Percentiles rank a stretch among this genome's conserved stretches.
These are phyloP conservation scores for Ceratobasidium sp. DNA, from an alignment of 1,284 basidiomycete species.

Conservation along the genomic window DNA sequence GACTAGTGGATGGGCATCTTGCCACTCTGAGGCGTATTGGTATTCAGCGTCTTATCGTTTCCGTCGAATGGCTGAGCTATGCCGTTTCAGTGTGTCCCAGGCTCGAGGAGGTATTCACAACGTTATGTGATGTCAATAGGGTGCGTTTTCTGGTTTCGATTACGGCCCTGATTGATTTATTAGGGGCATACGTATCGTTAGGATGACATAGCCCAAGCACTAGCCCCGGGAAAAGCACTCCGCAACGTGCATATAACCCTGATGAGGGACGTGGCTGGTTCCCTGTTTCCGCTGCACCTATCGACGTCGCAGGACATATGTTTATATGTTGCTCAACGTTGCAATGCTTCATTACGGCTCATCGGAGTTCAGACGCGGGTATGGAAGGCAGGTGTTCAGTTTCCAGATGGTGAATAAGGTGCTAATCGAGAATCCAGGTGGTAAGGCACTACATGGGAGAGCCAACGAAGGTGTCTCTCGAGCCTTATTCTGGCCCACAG, in stretches of 20 bases:
- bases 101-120: constrained; percentile 26
- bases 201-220: constrained; percentile 27
- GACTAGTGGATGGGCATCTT: constrained; percentile 1
- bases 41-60: constrained; percentile 29
- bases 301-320: constrained; percentile 21
- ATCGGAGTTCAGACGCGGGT: constrained; percentile 34
- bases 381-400: constrained; percentile 16
- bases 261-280: constrained; percentile 23
- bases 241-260: constrained; percentile 27
- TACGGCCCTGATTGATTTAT: too few relatives aligned
- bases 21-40: constrained; percentile 29
- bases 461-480: constrained; percentile 1
- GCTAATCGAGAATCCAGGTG: constrained; percentile 10
- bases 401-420: not conserved
- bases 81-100: constrained; percentile 2
- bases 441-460: not conserved
- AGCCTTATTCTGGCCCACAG: constrained; percentile 17
- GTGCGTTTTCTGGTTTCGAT: not conserved
- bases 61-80: constrained; percentile 29
- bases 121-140: constrained; percentile 14
- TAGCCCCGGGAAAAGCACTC: constrained; percentile 18
- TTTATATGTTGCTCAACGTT: constrained; percentile 23
- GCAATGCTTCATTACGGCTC: constrained; percentile 2
- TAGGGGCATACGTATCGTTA: not conserved
- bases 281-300: constrained; percentile 11